Evolutionary conservation across 768 basidiomycete species (phyloP).

Genomic region (Mycena epipterygia): DNA sequence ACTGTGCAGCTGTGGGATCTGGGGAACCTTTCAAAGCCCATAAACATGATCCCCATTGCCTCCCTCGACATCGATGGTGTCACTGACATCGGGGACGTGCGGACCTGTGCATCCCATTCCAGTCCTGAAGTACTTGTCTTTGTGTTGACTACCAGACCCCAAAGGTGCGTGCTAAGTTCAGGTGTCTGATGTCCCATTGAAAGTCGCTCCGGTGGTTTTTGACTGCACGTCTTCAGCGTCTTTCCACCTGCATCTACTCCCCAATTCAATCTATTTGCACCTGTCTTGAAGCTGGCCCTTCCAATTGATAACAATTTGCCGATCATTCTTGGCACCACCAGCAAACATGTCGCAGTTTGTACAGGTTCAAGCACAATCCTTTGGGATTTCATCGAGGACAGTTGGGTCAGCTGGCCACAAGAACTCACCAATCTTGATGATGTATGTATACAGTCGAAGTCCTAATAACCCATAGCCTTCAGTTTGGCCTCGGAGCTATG

Average conservation of each 20-base stretch:
- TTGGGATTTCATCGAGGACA: slow-evolving; percentile 30
- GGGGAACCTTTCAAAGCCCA: background rate
- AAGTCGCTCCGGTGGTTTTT: background rate
- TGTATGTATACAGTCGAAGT: background rate
- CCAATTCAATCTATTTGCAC: slow-evolving; percentile 1
- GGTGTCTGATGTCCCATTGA: background rate
- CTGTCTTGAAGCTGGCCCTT: slow-evolving; percentile 12
- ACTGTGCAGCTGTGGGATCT: slow-evolving; percentile 26
- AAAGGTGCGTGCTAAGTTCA: background rate
- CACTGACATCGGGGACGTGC: slow-evolving; percentile 1
- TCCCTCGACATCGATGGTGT: slow-evolving; percentile 2
- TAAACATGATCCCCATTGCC: background rate
- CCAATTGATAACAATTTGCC: background rate
- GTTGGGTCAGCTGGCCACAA: slow-evolving; percentile 24
- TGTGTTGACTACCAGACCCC: background rate
- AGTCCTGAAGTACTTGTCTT: slow-evolving; percentile 19
- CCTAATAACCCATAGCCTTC: too few species aligned
- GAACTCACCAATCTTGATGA: background rate
- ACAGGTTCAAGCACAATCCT: background rate
- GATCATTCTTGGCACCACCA: slow-evolving; percentile 14
- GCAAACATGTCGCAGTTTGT: slow-evolving; percentile 14
- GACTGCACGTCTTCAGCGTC: slow-evolving; percentile 21
- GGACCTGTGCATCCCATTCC: slow-evolving; percentile 9
- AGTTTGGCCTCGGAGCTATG: too few species aligned
- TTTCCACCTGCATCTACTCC: slow-evolving; percentile 12